Evolutionary conservation across 768 basidiomycete genomes (phyloP).

Genomic region (Mrakia hoshinonis): DNA sequence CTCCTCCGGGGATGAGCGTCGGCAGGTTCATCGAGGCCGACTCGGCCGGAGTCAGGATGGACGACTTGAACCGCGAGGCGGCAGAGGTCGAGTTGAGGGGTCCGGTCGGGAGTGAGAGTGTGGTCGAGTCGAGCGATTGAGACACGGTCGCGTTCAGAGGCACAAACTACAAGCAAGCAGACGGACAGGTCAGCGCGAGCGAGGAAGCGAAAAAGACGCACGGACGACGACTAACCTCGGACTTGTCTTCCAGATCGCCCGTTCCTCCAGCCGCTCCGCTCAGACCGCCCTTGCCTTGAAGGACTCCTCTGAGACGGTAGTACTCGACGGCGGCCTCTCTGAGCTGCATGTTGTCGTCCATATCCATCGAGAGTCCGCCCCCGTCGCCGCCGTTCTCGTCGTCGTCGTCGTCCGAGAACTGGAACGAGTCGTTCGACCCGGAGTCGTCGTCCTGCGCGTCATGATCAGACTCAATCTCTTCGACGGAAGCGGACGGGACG

Average conservation of each 20-base stretch:
- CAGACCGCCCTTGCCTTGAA: conserved; percentile 12
- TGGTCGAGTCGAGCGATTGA: conserved; percentile 18
- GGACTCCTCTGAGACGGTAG: conserved; percentile 9
- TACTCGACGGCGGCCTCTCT: conserved; percentile 27
- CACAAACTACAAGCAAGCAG: conserved; percentile 19
- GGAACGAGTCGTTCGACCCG: conserved; percentile 20
- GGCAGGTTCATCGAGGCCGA: conserved; percentile 18
- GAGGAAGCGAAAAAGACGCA: not conserved
- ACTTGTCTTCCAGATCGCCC: conserved; percentile 5
- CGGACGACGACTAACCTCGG: not conserved
- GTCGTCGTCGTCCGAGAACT: conserved; percentile 20
- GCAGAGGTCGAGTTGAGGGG: not conserved
- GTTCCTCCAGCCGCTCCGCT: not conserved
- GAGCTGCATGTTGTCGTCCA: conserved; percentile 27
- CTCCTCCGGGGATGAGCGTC: conserved; percentile 27
- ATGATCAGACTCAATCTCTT: not conserved
- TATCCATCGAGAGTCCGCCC: not conserved
- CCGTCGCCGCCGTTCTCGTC: not conserved
- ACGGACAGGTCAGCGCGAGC: not conserved
- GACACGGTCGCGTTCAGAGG: conserved; percentile 22
- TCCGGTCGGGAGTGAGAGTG: not conserved
- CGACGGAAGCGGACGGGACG: not conserved
- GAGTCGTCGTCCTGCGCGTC: conserved; percentile 12
- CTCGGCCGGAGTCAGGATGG: conserved; percentile 15
- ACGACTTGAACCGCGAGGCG: conserved; percentile 11